phyloP scores from a whole-genome alignment of 495 filamentous ascomycete species.

The Annulohypoxylon nitens region DNA sequence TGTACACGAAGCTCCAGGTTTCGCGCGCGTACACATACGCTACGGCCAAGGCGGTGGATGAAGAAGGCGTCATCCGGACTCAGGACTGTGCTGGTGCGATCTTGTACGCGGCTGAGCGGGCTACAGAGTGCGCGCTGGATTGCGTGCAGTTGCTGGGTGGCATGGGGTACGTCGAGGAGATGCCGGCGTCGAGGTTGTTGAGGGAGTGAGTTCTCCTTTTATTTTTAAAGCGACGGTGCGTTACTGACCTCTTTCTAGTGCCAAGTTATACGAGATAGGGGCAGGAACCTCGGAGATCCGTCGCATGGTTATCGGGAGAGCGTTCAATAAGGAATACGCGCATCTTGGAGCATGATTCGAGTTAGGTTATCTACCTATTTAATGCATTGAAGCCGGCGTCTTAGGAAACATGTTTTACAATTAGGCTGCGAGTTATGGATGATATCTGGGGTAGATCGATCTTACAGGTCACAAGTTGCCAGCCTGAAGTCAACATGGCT shows the following conservation, averaged over 20 bases:
- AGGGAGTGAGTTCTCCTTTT: conserved; percentile 69
- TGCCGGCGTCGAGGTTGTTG: conserved; percentile 86
- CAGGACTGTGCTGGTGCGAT: conserved; percentile 97
- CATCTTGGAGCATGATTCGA: conserved; percentile 50
- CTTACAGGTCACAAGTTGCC: background rate
- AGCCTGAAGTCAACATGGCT: too few relatives aligned
- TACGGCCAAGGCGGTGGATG: conserved; percentile 81
- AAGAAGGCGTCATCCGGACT: conserved; percentile 75
- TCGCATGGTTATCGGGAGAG: conserved; percentile 93
- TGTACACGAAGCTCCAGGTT: conserved; percentile 94
- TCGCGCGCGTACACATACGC: conserved; percentile 83
- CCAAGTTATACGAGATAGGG: conserved; percentile 93
- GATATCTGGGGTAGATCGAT: background rate
- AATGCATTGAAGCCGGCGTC: conserved; percentile 41
- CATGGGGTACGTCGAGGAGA: conserved; percentile 96
- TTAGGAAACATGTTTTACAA: background rate
- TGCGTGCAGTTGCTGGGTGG: conserved; percentile 95
- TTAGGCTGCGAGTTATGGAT: background rate
- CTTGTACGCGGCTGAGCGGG: conserved; percentile 92
- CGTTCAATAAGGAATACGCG: conserved; percentile 91
- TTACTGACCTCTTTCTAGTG: conserved; percentile 50
- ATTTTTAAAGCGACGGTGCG: background rate
- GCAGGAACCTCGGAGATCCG: conserved; percentile 95
- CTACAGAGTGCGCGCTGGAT: conserved; percentile 89
- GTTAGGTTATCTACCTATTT: background rate